Percentiles rank a stretch among this genome's conserved stretches.
Conservation (phyloP, 2,329 filamentous ascomycete species). For the Fusarium marasasianum region DNA sequence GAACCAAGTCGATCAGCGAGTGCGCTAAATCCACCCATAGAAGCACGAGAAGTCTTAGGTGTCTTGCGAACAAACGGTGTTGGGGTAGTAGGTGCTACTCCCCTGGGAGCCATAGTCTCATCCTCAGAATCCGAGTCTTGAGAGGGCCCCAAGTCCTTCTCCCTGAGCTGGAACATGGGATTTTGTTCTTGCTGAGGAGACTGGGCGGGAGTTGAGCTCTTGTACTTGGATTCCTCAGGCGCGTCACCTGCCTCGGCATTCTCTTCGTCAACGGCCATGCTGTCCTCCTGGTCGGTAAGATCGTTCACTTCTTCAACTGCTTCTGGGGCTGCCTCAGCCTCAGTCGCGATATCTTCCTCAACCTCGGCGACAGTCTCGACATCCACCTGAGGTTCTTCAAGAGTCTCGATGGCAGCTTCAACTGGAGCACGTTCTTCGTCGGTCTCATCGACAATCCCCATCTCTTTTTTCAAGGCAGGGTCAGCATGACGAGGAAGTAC, state of each 20-base stretch:
- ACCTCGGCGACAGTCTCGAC: not conserved
- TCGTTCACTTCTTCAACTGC: conserved; percentile 22
- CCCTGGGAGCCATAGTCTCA: conserved; percentile 50
- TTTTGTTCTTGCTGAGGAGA: conserved; percentile 33
- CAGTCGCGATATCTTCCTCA: not conserved
- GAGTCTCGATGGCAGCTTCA: not conserved
- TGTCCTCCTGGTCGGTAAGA: conserved; percentile 29
- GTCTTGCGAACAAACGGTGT: conserved; percentile 45
- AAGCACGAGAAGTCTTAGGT: conserved; percentile 42
- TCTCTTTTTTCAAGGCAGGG: conserved; percentile 48
- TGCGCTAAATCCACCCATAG: conserved; percentile 67
- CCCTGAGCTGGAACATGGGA: conserved; percentile 53
- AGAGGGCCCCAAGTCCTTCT: conserved; percentile 58
- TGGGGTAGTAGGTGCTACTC: conserved; percentile 54
- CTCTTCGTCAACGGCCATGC: conserved; percentile 40
- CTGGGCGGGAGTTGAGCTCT: conserved; percentile 9
- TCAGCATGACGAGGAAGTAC: conserved; percentile 56
- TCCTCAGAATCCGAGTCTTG: conserved; percentile 61
- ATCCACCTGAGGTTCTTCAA: conserved; percentile 1
- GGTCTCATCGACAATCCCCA: conserved; percentile 45
- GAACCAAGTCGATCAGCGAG: conserved; percentile 68
- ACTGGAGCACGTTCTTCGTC: conserved; percentile 4
- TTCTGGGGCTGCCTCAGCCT: not conserved
- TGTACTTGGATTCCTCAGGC: conserved; percentile 4
- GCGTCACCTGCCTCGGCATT: conserved; percentile 17